A percentile compares a stretch with the other conserved stretches of the same genome.
phyloP scores from a whole-genome alignment of 257 asterid genomes.

The Solanum peruvianum region DNA sequence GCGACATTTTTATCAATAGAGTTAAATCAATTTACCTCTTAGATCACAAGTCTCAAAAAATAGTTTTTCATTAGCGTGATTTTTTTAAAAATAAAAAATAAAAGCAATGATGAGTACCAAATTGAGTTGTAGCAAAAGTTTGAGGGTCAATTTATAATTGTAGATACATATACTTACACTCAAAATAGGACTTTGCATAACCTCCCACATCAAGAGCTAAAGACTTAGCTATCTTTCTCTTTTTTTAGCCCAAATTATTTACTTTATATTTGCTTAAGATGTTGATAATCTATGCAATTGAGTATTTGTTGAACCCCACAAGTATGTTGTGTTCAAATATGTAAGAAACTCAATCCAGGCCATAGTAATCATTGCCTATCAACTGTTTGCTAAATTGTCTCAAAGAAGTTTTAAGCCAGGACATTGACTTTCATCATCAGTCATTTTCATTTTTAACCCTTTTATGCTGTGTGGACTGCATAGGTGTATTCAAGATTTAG shows the following conservation, averaged over 20 bases:
- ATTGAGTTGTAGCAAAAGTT: not conserved
- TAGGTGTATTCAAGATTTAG: not conserved
- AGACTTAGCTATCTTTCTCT: not conserved
- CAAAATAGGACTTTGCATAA: not conserved
- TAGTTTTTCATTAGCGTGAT: not conserved
- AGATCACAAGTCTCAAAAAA: not conserved
- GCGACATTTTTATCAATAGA: too few relatives aligned
- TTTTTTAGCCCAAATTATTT: not conserved
- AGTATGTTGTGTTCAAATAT: not conserved
- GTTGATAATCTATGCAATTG: not conserved
- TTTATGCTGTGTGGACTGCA: not conserved
- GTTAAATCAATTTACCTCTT: too few relatives aligned
- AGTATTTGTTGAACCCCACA: not conserved
- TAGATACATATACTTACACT: not conserved
- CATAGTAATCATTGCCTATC: not conserved
- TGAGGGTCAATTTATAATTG: not conserved
- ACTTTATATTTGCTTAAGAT: not conserved
- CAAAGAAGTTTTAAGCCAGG: not conserved
- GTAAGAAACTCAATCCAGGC: not conserved
- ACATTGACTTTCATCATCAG: not conserved
- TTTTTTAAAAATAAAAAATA: not conserved
- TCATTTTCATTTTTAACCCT: not conserved
- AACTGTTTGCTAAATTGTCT: slow-evolving; percentile 23
- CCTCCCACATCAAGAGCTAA: not conserved
- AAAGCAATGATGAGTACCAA: not conserved